Evolutionary conservation across 345 rosid species (phyloP).

Genomic region (Heritiera littoralis): DNA sequence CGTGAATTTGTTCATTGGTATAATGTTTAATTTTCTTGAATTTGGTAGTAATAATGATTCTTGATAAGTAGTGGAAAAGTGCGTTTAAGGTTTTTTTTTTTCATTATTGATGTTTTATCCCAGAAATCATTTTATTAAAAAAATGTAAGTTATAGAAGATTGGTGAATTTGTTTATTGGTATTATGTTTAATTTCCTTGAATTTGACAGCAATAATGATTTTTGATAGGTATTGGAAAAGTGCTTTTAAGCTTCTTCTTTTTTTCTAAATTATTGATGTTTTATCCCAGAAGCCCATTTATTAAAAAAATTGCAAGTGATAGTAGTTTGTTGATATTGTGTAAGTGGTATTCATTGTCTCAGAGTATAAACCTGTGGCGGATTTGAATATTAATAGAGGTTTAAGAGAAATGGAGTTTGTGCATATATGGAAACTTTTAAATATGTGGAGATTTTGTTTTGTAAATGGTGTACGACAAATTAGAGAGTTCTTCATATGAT

Average conservation of each 20-base stretch:
- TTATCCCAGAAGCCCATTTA: not conserved
- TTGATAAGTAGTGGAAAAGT: not conserved
- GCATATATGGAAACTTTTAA: not conserved
- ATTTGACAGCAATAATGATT: not conserved
- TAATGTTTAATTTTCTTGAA: conserved; percentile 9
- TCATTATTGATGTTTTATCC: not conserved
- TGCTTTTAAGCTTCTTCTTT: not conserved
- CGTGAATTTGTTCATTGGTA: not conserved
- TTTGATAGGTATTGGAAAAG: not conserved
- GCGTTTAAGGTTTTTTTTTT: not conserved
- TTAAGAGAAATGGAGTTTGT: not conserved
- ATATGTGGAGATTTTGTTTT: not conserved
- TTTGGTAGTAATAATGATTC: not conserved
- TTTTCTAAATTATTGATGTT: not conserved
- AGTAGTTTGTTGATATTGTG: not conserved
- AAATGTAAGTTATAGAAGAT: too few species aligned
- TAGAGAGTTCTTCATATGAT: not conserved
- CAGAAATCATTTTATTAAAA: not conserved
- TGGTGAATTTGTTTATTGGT: not conserved
- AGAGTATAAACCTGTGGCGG: not conserved
- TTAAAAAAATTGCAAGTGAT: not conserved
- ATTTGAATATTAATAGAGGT: not conserved
- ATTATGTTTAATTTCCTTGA: conserved; percentile 7
- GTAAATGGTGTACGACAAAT: not conserved
- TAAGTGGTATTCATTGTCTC: not conserved